Base-by-base conservation (phyloP, 2,329 filamentous ascomycete genomes). In the Paraconiothyrium sp. region DNA sequence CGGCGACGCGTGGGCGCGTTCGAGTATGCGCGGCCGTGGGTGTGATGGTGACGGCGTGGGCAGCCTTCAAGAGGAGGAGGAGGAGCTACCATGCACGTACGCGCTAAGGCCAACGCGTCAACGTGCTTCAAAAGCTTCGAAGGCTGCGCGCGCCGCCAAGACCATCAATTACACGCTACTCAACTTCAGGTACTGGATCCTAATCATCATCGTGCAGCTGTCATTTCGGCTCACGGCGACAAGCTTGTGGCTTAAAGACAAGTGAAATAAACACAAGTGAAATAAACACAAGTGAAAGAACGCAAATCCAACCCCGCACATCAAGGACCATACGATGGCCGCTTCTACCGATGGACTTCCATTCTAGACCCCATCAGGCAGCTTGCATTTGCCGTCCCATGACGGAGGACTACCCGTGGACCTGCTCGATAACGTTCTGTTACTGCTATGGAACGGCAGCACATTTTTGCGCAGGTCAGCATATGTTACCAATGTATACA, bases 401-500 rank as follows among this genome's bases (percentile, higher is more conserved):
- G 35, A 47, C 14, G 22, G 9, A 44, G 10, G 14, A 1, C 35
- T 24, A 46, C 30, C 20, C 20, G 20, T 20, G 20, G 20, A 20
- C 20, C 27, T 22, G 24, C n/a, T 49, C 22, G 8, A 52, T 22
- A 20, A n/a, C 47, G 4, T 43, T 14, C 37, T 35, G 24, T 27
- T 46, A 10, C 2, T 52, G 64, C 37, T 16, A 78, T 78, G 76
- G 72, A 78, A 39, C 75, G 79, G 57, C 78, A 78, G 57, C 73
- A 77, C 14, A 63, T 72, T 27, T 84, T 84, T 61, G 76, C 79
- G 47, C 72, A 63, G 54, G 79, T 78, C 57, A 55, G 71, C 49
- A 57, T 2, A 34, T 27, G n/a, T 30, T n/a, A 37, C 39, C 43
- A 14, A 2, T 41, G 1, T n/a, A 14, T 10, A 16, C 44, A 32